These are phyloP conservation scores for Canariomyces notabilis DNA, from an alignment of 2,329 filamentous ascomycete species.

Conservation along the genomic window DNA sequence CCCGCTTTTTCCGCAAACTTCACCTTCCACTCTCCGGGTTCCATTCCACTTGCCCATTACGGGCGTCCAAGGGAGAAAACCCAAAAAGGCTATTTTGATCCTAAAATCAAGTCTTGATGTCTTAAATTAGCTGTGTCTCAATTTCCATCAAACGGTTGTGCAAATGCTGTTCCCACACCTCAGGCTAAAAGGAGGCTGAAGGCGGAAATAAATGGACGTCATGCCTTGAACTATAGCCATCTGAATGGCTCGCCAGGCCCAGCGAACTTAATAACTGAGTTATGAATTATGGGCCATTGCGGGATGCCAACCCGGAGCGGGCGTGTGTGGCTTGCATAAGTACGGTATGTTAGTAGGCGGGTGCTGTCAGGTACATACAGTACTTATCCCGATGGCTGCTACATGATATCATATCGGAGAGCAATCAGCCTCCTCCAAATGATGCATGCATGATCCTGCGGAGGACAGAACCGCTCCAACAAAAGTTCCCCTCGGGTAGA, in stretches of 20 bases:
- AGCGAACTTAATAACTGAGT: not conserved
- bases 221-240: slow-evolving; percentile 7
- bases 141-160: not conserved
- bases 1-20: not conserved
- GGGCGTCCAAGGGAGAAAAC: not conserved
- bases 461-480: not conserved
- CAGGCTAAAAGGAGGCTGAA: slow-evolving; percentile 20
- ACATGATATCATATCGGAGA: no score
- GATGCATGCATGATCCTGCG: not conserved
- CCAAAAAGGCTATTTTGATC: slow-evolving; percentile 7
- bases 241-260: not conserved
- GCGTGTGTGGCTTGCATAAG: not conserved
- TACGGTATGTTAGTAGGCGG: not conserved
- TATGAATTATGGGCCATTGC: not conserved
- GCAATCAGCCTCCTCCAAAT: not conserved
- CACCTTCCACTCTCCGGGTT: not conserved
- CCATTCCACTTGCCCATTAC: not conserved
- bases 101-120: not conserved
- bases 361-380: no score
- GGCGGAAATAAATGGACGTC: slow-evolving; percentile 1
- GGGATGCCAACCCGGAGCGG: not conserved
- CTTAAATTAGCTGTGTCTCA: not conserved
- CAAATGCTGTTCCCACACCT: slow-evolving; percentile 1
- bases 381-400: no score
- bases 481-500: not conserved